These are phyloP conservation scores for Penicillium sp. DNA, from an alignment of 2,329 filamentous ascomycete genomes.

Conservation along the genomic window DNA sequence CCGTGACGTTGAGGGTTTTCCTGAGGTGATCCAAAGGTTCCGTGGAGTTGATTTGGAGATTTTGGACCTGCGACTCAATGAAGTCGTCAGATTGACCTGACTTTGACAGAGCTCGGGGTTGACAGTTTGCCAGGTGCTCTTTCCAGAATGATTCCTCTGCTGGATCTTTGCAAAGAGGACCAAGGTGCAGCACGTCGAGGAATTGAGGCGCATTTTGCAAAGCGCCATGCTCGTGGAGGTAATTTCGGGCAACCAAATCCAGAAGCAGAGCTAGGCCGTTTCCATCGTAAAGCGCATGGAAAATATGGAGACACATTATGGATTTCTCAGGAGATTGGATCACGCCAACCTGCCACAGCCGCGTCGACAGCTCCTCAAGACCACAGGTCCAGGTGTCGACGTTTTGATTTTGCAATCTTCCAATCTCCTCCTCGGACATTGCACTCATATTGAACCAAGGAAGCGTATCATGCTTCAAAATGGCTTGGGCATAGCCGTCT, in stretches of 20 bases:
- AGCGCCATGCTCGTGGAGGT: slow-evolving; percentile 38
- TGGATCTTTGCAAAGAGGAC: slow-evolving; percentile 61
- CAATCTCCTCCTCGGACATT: slow-evolving; percentile 32
- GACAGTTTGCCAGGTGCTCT: slow-evolving; percentile 51
- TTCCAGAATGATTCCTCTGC: slow-evolving; percentile 69
- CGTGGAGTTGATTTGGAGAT: slow-evolving; percentile 37
- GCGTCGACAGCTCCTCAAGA: slow-evolving; percentile 49
- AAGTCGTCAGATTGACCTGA: slow-evolving; percentile 18
- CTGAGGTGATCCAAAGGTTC: slow-evolving; percentile 55
- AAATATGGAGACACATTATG: slow-evolving; percentile 67
- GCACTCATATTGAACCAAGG: slow-evolving; percentile 49
- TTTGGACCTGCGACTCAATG: slow-evolving; percentile 9
- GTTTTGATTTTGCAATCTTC: slow-evolving; percentile 37
- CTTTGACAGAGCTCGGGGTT: slow-evolving; percentile 19
- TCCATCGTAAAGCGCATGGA: slow-evolving; percentile 87
- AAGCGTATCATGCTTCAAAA: slow-evolving; percentile 51
- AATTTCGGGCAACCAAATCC: slow-evolving; percentile 57
- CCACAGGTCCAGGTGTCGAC: slow-evolving; percentile 56
- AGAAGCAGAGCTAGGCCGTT: slow-evolving; percentile 73
- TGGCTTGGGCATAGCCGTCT: slow-evolving; percentile 76
- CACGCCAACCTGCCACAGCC: slow-evolving; percentile 39
- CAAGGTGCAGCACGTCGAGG: slow-evolving; percentile 66
- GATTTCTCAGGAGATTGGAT: slow-evolving; percentile 28
- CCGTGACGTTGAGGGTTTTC: slow-evolving; percentile 66
- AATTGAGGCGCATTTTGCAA: slow-evolving; percentile 53